Base-by-base conservation (phyloP, 306 rosid species). In the Carpinus viminea region DNA sequence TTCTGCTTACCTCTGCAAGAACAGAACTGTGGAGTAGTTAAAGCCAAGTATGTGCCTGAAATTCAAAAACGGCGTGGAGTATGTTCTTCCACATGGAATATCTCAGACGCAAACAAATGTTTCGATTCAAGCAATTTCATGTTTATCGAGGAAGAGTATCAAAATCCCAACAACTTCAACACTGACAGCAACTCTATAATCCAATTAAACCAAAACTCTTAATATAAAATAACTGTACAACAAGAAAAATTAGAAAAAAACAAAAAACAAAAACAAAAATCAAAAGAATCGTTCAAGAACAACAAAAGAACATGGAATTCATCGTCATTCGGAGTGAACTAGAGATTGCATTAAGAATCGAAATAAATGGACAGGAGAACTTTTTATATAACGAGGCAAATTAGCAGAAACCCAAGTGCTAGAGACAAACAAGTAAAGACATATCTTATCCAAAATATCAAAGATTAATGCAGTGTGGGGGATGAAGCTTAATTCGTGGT, bases 81-180 rank as follows among this genome's bases (percentile, higher is more conserved):
- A 82, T 38, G 74, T 71, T 78, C 84, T 84, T 83, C 82, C 38
- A 77, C 16, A 57, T 8, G 78, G 21, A 68, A 70, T 50, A 77
- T 79, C 50, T 92, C 92, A 85, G 84, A 92, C 7, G 86, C 8
- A 55, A 85, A 88, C 78, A 83, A 13, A 51, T 88, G 73, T 48
- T 59, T 85, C 26, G 89, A 64, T 79, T 86, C 90, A 72, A 87
- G 83, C 68, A 78, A 78, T 54, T 83, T 89, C 70, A 87, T 80
- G 82, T 90, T 97, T 97, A 88, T 94, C 78, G 34, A 65, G 18
- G 76, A 78, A 78, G 78, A 82, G 47, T 56, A 77, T 43, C 73
- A 53, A 62, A 81, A 41, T 68, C 77, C 80, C 71, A 86, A 75
- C 78, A 24, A 78, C 46, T 73, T 75, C 79, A 28, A 54, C 16